Percentiles rank a stretch among this genome's conserved stretches.
phyloP scores from a whole-genome alignment of 192 early-diverging fungal species.

The Obelidium mucronatum region DNA sequence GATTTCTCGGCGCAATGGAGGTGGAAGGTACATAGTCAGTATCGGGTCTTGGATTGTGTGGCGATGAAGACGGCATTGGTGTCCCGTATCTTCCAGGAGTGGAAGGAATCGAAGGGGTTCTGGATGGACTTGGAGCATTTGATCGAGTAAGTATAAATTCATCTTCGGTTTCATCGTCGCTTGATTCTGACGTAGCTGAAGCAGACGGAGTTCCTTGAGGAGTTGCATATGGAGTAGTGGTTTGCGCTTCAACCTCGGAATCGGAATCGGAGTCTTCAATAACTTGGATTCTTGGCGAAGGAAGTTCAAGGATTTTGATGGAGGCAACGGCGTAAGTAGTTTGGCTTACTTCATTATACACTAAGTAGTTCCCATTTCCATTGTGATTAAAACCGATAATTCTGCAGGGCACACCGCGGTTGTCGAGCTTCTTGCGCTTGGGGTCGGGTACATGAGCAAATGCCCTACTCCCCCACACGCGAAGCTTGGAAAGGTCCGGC shows the following conservation, averaged over 20 bases:
- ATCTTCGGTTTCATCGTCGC: neutral
- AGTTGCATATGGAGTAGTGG: neutral
- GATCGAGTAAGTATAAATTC: neutral
- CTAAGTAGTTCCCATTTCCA: slow-evolving; percentile 2
- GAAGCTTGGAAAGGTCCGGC: neutral
- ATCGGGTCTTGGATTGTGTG: neutral
- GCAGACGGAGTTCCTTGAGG: no score
- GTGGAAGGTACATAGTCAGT: neutral
- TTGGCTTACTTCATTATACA: neutral
- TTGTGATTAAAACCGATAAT: neutral
- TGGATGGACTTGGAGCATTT: neutral
- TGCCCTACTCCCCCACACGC: neutral
- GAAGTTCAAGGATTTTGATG: neutral
- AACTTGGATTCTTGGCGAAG: neutral
- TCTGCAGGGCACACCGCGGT: neutral
- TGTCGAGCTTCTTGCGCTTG: slow-evolving; percentile 8
- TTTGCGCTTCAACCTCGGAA: neutral
- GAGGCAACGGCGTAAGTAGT: slow-evolving; percentile 2
- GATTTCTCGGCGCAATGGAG: neutral
- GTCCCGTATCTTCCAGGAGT: neutral
- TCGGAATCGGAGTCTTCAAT: neutral
- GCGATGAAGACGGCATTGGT: neutral
- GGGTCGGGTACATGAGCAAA: neutral
- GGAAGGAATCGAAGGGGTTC: neutral
- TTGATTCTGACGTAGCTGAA: no score